Percentiles rank a stretch among this genome's conserved stretches.
Evolutionary conservation across 1,139 yeast genomes (phyloP).

Genomic region (Candida buenavistaensis): DNA sequence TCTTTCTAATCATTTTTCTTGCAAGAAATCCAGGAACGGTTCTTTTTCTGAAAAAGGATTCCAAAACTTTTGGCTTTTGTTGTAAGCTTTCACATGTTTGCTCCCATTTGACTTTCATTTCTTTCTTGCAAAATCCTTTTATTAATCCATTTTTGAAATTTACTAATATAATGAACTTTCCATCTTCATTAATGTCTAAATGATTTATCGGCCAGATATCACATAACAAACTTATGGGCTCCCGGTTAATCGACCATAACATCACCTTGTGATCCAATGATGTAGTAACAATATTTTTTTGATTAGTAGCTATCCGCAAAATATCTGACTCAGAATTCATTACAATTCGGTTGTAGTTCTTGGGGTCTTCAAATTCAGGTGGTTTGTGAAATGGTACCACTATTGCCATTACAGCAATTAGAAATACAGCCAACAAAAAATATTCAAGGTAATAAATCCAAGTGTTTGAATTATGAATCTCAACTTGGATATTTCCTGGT

Average conservation of each 20-base stretch:
- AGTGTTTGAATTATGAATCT: conserved; percentile 22
- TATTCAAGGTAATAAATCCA: conserved; percentile 35
- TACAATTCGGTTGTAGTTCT: conserved; percentile 45
- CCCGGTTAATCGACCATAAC: conserved; percentile 53
- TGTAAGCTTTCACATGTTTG: conserved; percentile 16
- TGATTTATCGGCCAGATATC: conserved; percentile 71
- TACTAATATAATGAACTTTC: conserved; percentile 59
- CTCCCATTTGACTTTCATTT: conserved; percentile 56
- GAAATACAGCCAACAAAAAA: conserved; percentile 25
- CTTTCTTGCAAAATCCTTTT: conserved; percentile 58
- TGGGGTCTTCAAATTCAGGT: conserved; percentile 1
- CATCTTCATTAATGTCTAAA: conserved; percentile 59
- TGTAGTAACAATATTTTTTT: conserved; percentile 59
- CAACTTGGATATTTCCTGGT: conserved; percentile 23
- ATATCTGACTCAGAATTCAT: conserved; percentile 66
- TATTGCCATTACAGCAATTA: conserved; percentile 28
- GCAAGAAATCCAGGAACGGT: conserved; percentile 52
- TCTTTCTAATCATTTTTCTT: conserved; percentile 35
- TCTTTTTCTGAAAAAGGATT: conserved; percentile 58
- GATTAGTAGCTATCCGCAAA: conserved; percentile 55
- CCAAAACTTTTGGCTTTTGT: conserved; percentile 41
- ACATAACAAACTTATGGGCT: conserved; percentile 48
- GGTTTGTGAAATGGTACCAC: conserved; percentile 8
- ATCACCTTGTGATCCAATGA: conserved; percentile 72
- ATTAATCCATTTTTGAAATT: conserved; percentile 48